Evolutionary conservation across 108 stramenopile genomes (phyloP), one percentile per base, ranked within the genome.

Genomic region (Poteriospumella lacustris): DNA sequence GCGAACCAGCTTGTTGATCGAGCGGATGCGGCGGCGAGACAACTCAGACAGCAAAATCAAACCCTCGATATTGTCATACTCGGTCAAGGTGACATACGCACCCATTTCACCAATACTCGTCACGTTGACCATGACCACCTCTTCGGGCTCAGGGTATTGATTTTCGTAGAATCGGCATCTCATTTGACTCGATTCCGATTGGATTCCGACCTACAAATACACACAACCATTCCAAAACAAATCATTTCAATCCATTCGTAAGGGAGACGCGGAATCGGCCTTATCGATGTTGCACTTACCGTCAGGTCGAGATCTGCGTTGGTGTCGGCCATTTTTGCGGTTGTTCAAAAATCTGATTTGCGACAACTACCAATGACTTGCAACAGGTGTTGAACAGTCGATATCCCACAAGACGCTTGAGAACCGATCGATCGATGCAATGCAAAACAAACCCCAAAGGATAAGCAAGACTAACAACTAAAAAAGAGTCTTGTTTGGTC

Each of bases 1-100:
- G 15, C 98, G 92, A 79, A 99, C 96, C 2, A 99, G 88, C 88
- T 97, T 99, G 86, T 99, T 96, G 81, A 99, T 98, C 60, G 91
- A 92, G 0, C 98, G 95, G 81, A 99, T 97, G 58, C 98, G 97
- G 81, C 96, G 91, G 43, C 98, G 89, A 28, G 89, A 90, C 68
- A 99, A 86, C 83, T 99, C 98, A 29, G 91, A 91, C 15, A 97
- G 87, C 56, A 98, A 84, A 80, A 99, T 97, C 91, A 99, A 93
- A 52, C 98, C 98, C 89, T 58, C 44, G 38, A 52, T 52, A 56
- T 76, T 12, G 41, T 76, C 76, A 44, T 58, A 99, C 87, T 99
- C 98, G 58, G 97, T 83, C 19, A 99, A 89, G 41, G 91, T 89
- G 12, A 99, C 98, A 82, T 99, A 97, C 42, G 98, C 98, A 38